Conservation (phyloP, 2,329 filamentous ascomycete genomes). For the Colletotrichum orbiculare region DNA sequence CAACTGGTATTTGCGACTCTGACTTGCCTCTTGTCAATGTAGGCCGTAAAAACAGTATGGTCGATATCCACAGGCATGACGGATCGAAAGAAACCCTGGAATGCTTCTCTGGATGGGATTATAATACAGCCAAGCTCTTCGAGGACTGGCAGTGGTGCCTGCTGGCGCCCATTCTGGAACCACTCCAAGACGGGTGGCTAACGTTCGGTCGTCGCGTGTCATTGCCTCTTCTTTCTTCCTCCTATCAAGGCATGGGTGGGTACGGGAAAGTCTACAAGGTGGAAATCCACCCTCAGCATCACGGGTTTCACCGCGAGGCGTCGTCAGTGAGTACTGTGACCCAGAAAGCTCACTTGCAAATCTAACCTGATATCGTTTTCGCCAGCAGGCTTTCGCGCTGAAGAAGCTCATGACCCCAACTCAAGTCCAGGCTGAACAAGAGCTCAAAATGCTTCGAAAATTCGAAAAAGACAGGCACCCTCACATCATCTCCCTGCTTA, state of each 20-base stretch:
- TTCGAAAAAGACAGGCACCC: background rate
- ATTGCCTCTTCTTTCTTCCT: too few relatives aligned
- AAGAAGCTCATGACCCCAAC: background rate
- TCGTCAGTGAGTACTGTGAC: background rate
- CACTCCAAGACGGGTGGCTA: background rate
- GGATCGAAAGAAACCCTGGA: background rate
- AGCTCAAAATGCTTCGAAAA: background rate
- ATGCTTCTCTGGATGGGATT: background rate
- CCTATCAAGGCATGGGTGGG: too few relatives aligned
- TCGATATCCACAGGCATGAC: too few relatives aligned
- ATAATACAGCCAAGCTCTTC: background rate
- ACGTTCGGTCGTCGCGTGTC: background rate
- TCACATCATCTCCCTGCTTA: background rate
- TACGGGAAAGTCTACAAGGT: background rate
- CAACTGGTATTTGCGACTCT: too few relatives aligned
- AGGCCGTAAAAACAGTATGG: too few relatives aligned
- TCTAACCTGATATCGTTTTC: too few relatives aligned
- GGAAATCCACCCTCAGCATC: background rate
- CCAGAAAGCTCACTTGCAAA: too few relatives aligned
- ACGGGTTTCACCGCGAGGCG: background rate
- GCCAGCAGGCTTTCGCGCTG: background rate
- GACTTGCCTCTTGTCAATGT: too few relatives aligned
- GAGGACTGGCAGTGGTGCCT: background rate
- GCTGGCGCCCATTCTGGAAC: background rate
- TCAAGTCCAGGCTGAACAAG: background rate